Evolutionary conservation across 495 filamentous ascomycete genomes (phyloP).

Genomic region (Cercophora sp.): DNA sequence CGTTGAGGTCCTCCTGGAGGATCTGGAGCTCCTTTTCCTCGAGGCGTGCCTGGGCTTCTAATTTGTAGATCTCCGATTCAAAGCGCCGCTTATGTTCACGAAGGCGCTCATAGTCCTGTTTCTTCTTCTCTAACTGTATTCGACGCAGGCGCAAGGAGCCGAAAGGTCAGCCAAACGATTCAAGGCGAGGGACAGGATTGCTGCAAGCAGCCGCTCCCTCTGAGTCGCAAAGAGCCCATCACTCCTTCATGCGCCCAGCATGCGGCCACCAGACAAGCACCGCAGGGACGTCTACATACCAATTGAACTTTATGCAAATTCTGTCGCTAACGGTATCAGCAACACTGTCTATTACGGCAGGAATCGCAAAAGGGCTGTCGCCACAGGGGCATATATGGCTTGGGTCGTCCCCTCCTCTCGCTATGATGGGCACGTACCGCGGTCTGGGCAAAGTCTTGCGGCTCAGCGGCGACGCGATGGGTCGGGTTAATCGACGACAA

Average conservation of each 20-base stretch:
- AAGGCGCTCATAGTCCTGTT: constrained; percentile 78
- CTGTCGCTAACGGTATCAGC: constrained; percentile 27
- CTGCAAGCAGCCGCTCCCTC: background rate
- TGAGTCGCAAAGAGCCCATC: background rate
- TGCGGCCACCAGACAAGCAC: constrained; percentile 6
- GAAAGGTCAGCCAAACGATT: constrained; percentile 18
- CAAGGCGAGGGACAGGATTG: background rate
- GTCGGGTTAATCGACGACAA: constrained; percentile 62
- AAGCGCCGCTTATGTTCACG: constrained; percentile 80
- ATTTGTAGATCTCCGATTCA: constrained; percentile 79
- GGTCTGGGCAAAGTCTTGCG: constrained; percentile 40
- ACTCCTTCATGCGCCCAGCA: background rate
- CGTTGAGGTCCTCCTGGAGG: constrained; percentile 67
- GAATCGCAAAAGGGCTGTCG: background rate
- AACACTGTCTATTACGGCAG: background rate
- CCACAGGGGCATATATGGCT: no score
- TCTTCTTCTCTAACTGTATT: constrained; percentile 83
- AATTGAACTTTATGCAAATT: constrained; percentile 57
- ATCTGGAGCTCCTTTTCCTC: constrained; percentile 79
- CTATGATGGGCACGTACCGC: constrained; percentile 31
- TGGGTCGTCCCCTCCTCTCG: background rate
- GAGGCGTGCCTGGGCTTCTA: constrained; percentile 74
- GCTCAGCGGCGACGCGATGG: constrained; percentile 37
- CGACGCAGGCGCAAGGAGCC: constrained; percentile 3
- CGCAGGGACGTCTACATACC: constrained; percentile 38